Conservation (phyloP, 2,329 filamentous ascomycete species). For the Fusarium sp. region DNA sequence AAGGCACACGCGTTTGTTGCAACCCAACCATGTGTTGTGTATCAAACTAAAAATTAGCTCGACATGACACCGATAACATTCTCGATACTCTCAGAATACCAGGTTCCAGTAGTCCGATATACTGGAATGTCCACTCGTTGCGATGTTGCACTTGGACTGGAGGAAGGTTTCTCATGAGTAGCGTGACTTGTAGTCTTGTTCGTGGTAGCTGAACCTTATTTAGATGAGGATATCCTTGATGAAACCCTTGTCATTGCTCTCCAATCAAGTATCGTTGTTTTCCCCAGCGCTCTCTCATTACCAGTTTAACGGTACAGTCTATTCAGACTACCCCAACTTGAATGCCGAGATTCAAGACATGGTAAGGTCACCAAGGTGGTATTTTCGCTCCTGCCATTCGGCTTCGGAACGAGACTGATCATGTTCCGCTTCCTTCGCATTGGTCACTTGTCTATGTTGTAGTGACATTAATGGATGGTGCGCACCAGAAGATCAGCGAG, state of each 20-base stretch:
- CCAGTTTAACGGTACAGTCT: constrained; percentile 24
- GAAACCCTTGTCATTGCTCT: constrained; percentile 15
- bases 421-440: neutral
- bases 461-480: neutral
- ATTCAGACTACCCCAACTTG: constrained; percentile 10
- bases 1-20: neutral
- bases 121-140: neutral
- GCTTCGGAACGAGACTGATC: constrained; percentile 10
- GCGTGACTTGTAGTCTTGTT: constrained; percentile 13
- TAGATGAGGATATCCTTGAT: constrained; percentile 25
- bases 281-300: constrained; percentile 5
- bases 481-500: constrained; percentile 2
- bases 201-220: constrained; percentile 36
- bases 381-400: constrained; percentile 13
- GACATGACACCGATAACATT: neutral
- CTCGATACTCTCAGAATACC: neutral
- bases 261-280: constrained; percentile 31
- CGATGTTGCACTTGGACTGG: constrained; percentile 1
- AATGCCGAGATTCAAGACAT: constrained; percentile 25
- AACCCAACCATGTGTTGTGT: neutral
- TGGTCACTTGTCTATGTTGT: neutral
- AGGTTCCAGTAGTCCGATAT: neutral
- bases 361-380: constrained; percentile 14
- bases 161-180: constrained; percentile 11
- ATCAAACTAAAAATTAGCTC: neutral